These are phyloP conservation scores for Diaporthe sp. DNA, from an alignment of 2,329 filamentous ascomycete species.

Conservation along the genomic window DNA sequence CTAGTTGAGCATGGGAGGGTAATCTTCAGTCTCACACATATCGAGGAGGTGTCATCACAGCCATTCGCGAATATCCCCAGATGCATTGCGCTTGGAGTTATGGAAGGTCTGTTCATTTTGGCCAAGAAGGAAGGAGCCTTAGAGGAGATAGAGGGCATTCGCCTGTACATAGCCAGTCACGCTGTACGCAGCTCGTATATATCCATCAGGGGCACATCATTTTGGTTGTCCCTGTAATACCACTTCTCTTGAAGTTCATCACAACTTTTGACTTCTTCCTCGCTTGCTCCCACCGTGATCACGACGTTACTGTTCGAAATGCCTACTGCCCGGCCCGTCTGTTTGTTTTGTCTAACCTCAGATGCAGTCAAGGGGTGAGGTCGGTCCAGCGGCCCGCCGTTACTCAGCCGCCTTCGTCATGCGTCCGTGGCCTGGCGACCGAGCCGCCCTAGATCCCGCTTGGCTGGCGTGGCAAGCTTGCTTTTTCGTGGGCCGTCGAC, in stretches of 20 bases:
- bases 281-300: not conserved
- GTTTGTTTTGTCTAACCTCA: not conserved
- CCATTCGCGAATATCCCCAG: conserved; percentile 34
- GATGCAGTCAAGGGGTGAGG: not conserved
- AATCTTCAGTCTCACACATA: conserved; percentile 22
- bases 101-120: conserved; percentile 25
- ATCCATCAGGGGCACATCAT: conserved; percentile 18
- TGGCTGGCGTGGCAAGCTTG: not conserved
- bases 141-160: conserved; percentile 20
- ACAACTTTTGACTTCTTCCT: not conserved
- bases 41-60: conserved; percentile 17
- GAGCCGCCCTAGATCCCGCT: not conserved
- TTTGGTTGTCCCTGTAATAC: conserved; percentile 25
- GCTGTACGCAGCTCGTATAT: conserved; percentile 33
- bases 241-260: conserved; percentile 30
- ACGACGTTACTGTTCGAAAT: not conserved
- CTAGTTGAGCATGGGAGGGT: not conserved
- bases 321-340: not conserved
- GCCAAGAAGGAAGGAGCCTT: conserved; percentile 18
- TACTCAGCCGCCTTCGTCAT: conserved; percentile 18
- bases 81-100: conserved; percentile 37
- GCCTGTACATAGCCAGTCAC: conserved; percentile 32
- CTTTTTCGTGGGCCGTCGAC: not conserved
- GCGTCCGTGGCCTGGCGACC: not conserved
- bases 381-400: not conserved